These are phyloP conservation scores for Aspergillus nidulans DNA, from an alignment of 495 filamentous ascomycete genomes.

Conservation along the genomic window DNA sequence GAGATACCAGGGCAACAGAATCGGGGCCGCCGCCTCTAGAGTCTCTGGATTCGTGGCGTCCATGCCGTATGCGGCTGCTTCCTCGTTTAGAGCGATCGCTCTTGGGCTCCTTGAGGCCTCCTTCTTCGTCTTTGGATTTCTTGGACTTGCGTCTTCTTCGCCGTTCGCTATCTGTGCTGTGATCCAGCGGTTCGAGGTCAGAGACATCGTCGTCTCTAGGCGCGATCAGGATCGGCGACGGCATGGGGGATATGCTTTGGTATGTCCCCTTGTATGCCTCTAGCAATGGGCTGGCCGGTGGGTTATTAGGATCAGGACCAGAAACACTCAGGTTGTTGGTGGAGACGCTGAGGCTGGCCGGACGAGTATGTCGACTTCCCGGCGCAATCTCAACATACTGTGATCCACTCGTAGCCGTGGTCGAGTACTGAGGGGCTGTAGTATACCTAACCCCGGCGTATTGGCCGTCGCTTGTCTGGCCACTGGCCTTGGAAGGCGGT, in stretches of 20 bases:
- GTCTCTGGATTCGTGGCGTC: conserved; percentile 24
- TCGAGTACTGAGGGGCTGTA: conserved; percentile 18
- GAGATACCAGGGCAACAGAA: conserved; percentile 27
- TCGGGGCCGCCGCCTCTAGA: conserved; percentile 8
- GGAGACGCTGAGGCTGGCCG: conserved; percentile 37
- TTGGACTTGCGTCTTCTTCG: conserved; percentile 27
- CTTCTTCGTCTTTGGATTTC: conserved; percentile 27
- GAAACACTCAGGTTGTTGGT: conserved; percentile 35
- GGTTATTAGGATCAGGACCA: conserved; percentile 39
- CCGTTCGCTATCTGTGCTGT: conserved; percentile 32
- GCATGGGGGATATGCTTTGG: conserved; percentile 93
- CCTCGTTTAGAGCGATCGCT: conserved; percentile 28
- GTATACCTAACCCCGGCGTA: conserved; percentile 13
- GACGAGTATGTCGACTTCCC: conserved; percentile 27
- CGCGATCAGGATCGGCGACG: conserved; percentile 60
- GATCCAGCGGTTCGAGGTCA: conserved; percentile 43
- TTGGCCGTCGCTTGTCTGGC: conserved; percentile 17
- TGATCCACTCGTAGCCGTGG: conserved; percentile 17
- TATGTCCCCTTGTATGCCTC: conserved; percentile 95
- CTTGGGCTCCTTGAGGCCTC: conserved; percentile 24
- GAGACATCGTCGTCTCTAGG: conserved; percentile 44
- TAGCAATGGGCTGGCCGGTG: conserved; percentile 70
- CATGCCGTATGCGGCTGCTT: conserved; percentile 25
- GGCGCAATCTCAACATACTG: conserved; percentile 44
- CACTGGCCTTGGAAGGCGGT: conserved; percentile 12